Evolutionary conservation across 2,329 filamentous ascomycete genomes (phyloP).

Genomic region (Basipetospora sp.): DNA sequence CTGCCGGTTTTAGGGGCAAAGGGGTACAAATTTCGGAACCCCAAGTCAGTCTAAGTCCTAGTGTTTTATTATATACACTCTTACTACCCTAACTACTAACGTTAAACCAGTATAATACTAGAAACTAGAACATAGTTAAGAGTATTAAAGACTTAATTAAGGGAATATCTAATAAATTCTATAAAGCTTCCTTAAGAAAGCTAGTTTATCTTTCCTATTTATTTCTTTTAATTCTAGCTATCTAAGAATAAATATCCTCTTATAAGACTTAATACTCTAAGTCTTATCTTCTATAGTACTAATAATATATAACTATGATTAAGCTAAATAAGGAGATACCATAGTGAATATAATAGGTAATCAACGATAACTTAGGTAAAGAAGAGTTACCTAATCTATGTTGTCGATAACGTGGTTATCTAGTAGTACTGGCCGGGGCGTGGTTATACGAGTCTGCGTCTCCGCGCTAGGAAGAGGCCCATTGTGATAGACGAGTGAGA

Average conservation of each 20-base stretch:
- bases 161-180: too few species aligned
- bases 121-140: background rate
- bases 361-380: background rate
- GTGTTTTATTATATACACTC: background rate
- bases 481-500: too few species aligned
- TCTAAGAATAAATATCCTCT: background rate
- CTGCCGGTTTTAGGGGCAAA: constrained; percentile 1
- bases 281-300: background rate
- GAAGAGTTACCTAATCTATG: background rate
- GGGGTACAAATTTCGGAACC: constrained; percentile 3
- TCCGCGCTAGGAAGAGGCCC: too few species aligned
- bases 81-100: too few species aligned
- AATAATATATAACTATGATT: background rate
- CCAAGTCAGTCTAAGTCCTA: background rate
- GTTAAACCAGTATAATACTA: background rate
- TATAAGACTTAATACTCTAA: background rate
- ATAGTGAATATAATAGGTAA: background rate
- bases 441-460: too few species aligned
- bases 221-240: background rate
- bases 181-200: background rate
- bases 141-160: background rate
- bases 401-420: too few species aligned
- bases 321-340: background rate
- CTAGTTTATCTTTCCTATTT: background rate
- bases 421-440: too few species aligned